phyloP scores from a whole-genome alignment of 2,329 filamentous ascomycete species.

The Fusarium luffae region DNA sequence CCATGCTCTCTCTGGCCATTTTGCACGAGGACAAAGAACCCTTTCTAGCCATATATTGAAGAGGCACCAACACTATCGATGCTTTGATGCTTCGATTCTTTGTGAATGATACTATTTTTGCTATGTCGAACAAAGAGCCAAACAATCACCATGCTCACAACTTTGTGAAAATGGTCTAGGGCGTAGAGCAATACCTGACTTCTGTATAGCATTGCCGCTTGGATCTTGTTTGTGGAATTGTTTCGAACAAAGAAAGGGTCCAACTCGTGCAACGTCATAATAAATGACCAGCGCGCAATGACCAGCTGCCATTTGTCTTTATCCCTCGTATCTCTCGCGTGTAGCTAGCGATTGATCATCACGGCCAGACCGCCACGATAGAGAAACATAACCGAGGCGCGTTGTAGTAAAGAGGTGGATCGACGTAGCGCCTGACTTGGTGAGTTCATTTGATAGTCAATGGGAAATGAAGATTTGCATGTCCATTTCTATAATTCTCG shows the following conservation, averaged over 20 bases:
- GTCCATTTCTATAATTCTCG: conserved; percentile 10
- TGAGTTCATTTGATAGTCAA: conserved; percentile 4
- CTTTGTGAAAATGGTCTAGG: background rate
- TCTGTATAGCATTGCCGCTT: background rate
- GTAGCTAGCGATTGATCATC: background rate
- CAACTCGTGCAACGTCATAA: conserved; percentile 4
- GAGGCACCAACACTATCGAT: background rate
- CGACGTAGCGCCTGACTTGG: background rate
- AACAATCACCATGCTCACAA: background rate
- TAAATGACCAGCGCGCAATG: conserved; percentile 3
- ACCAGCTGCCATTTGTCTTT: background rate
- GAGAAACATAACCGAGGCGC: conserved; percentile 1
- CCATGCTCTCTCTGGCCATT: background rate
- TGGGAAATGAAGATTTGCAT: conserved; percentile 36
- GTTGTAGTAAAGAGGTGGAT: conserved; percentile 5
- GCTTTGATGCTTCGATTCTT: conserved; percentile 24
- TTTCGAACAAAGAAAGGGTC: conserved; percentile 36
- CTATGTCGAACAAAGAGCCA: conserved; percentile 12
- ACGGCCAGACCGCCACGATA: background rate
- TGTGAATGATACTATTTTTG: conserved; percentile 19
- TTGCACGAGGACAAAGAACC: conserved; percentile 38
- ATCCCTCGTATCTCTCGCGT: background rate
- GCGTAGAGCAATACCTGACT: background rate
- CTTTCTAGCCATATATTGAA: conserved; percentile 3
- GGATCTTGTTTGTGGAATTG: conserved; percentile 9